Evolutionary conservation across 2,329 filamentous ascomycete genomes (phyloP).

Genomic region (Alternaria angustiovoidea): DNA sequence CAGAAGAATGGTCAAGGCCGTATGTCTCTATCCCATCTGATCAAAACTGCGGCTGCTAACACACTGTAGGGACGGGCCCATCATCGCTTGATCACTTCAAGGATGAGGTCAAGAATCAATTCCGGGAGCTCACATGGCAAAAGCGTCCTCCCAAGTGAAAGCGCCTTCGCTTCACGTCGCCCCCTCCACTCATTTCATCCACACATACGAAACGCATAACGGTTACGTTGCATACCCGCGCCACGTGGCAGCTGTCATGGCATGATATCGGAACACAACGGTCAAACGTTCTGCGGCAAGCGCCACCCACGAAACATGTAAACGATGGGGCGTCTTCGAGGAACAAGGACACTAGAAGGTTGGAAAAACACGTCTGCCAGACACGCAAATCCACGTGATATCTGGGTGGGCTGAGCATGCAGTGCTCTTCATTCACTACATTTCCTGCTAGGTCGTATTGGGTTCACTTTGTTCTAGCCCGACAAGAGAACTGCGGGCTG

Average conservation of each 20-base stretch:
- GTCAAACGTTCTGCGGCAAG: not conserved
- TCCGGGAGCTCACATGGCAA: constrained; percentile 51
- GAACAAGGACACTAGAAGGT: not conserved
- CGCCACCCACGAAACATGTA: not conserved
- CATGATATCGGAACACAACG: not conserved
- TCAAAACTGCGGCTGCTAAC: not conserved
- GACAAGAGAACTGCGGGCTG: not conserved
- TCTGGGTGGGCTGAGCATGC: too few relatives aligned
- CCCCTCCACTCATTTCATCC: constrained; percentile 4
- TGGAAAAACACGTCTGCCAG: not conserved
- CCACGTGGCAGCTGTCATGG: not conserved
- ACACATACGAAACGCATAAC: not conserved
- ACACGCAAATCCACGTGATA: not conserved
- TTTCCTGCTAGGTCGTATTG: not conserved
- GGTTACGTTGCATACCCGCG: not conserved
- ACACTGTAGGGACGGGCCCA: constrained; percentile 40
- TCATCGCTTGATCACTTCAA: constrained; percentile 61
- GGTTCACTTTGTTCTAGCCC: not conserved
- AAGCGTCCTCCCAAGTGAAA: constrained; percentile 41
- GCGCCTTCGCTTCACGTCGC: constrained; percentile 1
- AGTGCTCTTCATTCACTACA: not conserved
- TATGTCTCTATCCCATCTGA: constrained; percentile 47
- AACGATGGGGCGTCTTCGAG: not conserved
- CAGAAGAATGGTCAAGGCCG: constrained; percentile 53
- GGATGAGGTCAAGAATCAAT: constrained; percentile 62